Percentiles rank a stretch among this genome's conserved stretches.
phyloP scores from a whole-genome alignment of 768 basidiomycete species.

The Serpula lacrymans region DNA sequence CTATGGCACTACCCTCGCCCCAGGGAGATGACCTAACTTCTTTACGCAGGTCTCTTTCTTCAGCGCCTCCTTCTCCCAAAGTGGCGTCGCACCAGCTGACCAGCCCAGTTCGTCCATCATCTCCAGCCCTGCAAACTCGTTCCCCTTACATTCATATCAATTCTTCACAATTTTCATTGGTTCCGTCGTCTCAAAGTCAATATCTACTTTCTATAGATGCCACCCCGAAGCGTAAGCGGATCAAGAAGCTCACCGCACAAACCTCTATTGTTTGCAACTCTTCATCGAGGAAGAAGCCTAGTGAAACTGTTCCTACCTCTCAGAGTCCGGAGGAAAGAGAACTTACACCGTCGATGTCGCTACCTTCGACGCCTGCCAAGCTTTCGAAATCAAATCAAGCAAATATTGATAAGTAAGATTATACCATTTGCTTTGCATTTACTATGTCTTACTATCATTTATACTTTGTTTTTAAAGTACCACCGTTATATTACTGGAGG shows the following conservation, averaged over 20 bases:
- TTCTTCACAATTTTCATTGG: not conserved
- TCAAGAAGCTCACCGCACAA: slow-evolving; percentile 11
- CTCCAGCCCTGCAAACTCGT: not conserved
- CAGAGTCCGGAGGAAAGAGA: slow-evolving; percentile 32
- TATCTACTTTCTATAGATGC: slow-evolving; percentile 27
- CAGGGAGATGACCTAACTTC: slow-evolving; percentile 3
- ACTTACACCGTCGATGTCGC: slow-evolving; percentile 11
- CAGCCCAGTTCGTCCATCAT: not conserved
- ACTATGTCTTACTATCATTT: no score
- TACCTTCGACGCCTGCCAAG: slow-evolving; percentile 2
- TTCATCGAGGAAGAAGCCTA: not conserved
- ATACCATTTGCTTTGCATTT: no score
- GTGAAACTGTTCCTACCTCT: slow-evolving; percentile 23
- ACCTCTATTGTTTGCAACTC: slow-evolving; percentile 1
- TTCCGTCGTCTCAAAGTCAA: slow-evolving; percentile 31
- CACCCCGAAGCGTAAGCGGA: slow-evolving; percentile 34
- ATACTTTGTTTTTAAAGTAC: no score
- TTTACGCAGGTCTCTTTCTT: not conserved
- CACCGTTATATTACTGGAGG: no score
- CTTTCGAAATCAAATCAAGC: no score
- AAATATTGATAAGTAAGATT: no score
- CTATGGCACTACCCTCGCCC: slow-evolving; percentile 3
- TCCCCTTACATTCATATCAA: no score
- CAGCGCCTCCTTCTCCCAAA: not conserved
- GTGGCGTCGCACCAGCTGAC: not conserved